These are phyloP conservation scores for Gossypium laxum DNA, from an alignment of 441 rosid species.

Conservation along the genomic window DNA sequence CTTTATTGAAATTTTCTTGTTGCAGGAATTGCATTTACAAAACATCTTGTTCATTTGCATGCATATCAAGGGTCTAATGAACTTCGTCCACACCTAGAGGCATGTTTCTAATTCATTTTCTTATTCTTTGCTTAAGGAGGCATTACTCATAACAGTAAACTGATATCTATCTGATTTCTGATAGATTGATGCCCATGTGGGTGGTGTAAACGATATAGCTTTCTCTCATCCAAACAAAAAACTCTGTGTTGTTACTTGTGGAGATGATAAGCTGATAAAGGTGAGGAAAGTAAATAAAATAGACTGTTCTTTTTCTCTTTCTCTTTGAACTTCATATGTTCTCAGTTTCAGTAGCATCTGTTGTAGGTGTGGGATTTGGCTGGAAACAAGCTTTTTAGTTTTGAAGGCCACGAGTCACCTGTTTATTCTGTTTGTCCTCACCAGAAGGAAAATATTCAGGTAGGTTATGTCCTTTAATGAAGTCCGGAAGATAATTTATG, in stretches of 20 bases:
- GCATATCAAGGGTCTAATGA: slow-evolving; percentile 21
- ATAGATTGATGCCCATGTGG: slow-evolving; percentile 61
- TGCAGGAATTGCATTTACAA: slow-evolving; percentile 27
- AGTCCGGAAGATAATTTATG: neutral
- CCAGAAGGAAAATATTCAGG: slow-evolving; percentile 40
- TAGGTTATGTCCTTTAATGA: neutral
- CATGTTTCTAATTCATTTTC: slow-evolving; percentile 9
- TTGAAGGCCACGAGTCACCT: slow-evolving; percentile 36
- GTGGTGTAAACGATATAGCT: slow-evolving; percentile 57
- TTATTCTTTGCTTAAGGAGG: neutral
- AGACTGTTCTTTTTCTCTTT: neutral
- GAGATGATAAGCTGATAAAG: slow-evolving; percentile 43
- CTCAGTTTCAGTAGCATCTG: neutral
- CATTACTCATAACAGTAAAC: neutral
- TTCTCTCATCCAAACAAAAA: slow-evolving; percentile 60
- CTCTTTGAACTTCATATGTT: neutral
- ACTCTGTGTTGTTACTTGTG: slow-evolving; percentile 59
- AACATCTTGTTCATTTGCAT: slow-evolving; percentile 25
- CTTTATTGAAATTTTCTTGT: slow-evolving; percentile 5
- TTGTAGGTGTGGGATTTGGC: slow-evolving; percentile 33
- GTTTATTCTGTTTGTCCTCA: slow-evolving; percentile 37
- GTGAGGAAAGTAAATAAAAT: slow-evolving; percentile 12
- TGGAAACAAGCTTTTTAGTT: slow-evolving; percentile 28
- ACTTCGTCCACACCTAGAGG: slow-evolving; percentile 19
- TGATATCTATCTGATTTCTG: slow-evolving; percentile 18